Conservation (phyloP, 495 filamentous ascomycete genomes). For the Podospora tetraspora region DNA sequence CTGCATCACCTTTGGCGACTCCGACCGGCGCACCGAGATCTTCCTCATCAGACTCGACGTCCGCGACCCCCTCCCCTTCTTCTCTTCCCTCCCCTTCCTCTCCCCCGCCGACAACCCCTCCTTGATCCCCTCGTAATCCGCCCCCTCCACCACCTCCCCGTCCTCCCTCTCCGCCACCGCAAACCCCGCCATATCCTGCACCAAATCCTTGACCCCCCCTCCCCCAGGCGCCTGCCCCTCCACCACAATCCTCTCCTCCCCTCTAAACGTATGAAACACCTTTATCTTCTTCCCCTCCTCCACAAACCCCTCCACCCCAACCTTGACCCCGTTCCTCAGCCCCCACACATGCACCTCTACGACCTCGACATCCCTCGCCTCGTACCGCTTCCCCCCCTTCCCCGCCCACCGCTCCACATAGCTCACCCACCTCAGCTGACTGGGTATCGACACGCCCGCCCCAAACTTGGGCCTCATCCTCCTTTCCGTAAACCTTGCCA, state of each 20-base stretch:
- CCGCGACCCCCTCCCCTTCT: constrained; percentile 15
- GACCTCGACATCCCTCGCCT: constrained; percentile 79
- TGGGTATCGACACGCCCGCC: constrained; percentile 85
- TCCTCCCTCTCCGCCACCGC: constrained; percentile 24
- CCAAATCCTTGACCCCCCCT: constrained; percentile 42
- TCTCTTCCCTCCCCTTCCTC: neutral
- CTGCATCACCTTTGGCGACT: constrained; percentile 14
- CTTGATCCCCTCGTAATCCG: constrained; percentile 17
- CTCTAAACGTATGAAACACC: constrained; percentile 72
- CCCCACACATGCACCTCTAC: constrained; percentile 89
- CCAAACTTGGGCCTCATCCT: constrained; percentile 89
- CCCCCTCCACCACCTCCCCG: constrained; percentile 25
- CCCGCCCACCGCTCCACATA: constrained; percentile 84
- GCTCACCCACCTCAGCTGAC: constrained; percentile 79
- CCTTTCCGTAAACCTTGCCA: constrained; percentile 76
- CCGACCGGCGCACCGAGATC: constrained; percentile 18
- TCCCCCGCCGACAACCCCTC: constrained; percentile 7
- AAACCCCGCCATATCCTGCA: constrained; percentile 50
- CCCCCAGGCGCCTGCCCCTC: constrained; percentile 49
- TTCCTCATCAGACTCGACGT: constrained; percentile 22
- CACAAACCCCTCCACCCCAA: constrained; percentile 77
- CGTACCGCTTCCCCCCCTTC: constrained; percentile 62
- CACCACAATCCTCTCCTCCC: constrained; percentile 67
- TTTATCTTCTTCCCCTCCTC: constrained; percentile 85
- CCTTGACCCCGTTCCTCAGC: constrained; percentile 78